Evolutionary conservation across 2,329 filamentous ascomycete species (phyloP).

Genomic region (Beauveria sp.): DNA sequence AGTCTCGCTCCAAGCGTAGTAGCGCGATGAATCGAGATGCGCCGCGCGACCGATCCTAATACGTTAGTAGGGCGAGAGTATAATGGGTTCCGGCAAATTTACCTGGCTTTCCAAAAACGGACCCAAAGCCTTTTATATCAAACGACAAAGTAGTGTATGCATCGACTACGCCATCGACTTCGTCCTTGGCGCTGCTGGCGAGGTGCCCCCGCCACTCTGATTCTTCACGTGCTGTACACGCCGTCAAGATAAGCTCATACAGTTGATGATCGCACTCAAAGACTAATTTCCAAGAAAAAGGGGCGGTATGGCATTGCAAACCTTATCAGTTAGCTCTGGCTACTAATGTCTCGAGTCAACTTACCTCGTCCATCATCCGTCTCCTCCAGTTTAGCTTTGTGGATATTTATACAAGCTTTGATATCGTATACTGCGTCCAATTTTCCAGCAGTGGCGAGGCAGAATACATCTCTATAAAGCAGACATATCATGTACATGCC

Average conservation of each 20-base stretch:
- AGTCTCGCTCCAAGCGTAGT: conserved; percentile 66
- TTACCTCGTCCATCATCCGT: conserved; percentile 69
- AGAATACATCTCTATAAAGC: conserved; percentile 72
- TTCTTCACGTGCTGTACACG: conserved; percentile 75
- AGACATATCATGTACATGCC: conserved; percentile 81
- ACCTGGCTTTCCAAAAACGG: conserved; percentile 68
- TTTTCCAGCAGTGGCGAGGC: conserved; percentile 62
- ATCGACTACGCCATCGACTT: conserved; percentile 37
- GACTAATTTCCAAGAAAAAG: conserved; percentile 85
- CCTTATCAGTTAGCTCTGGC: conserved; percentile 42
- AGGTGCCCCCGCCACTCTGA: conserved; percentile 70
- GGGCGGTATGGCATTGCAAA: conserved; percentile 76
- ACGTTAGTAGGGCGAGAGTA: conserved; percentile 7
- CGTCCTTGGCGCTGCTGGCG: conserved; percentile 40
- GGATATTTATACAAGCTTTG: conserved; percentile 64
- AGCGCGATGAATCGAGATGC: conserved; percentile 73
- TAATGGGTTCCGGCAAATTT: conserved; percentile 6
- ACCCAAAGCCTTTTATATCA: conserved; percentile 65
- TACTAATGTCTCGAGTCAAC: conserved; percentile 13
- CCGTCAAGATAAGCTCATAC: conserved; percentile 81
- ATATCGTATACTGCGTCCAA: conserved; percentile 63
- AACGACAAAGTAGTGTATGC: conserved; percentile 54
- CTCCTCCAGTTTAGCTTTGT: conserved; percentile 59
- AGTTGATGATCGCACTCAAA: conserved; percentile 72
- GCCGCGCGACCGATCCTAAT: conserved; percentile 53